phyloP scores from a whole-genome alignment of 768 basidiomycete species.

The Pulveroboletus sp. region DNA sequence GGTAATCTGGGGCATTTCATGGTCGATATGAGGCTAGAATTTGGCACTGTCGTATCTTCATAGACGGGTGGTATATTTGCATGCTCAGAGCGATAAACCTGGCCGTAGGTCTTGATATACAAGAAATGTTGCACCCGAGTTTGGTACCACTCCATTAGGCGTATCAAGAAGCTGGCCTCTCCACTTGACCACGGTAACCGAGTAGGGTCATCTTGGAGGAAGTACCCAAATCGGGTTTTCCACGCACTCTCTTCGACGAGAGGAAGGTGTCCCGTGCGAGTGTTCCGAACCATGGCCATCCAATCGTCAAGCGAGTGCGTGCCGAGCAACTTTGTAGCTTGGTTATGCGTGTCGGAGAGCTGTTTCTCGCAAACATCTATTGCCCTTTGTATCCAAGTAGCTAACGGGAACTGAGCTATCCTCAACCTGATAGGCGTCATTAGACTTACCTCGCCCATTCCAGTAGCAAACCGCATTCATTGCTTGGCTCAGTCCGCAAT shows the following conservation, averaged over 20 bases:
- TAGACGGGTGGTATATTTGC: constrained; percentile 3
- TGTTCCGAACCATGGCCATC: constrained; percentile 32
- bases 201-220: constrained; percentile 23
- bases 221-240: constrained; percentile 28
- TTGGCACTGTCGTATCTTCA: constrained; percentile 13
- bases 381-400: constrained; percentile 35
- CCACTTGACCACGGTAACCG: constrained; percentile 23
- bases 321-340: constrained; percentile 28
- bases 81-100: constrained; percentile 16
- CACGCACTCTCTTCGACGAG: constrained; percentile 27
- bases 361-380: constrained; percentile 36
- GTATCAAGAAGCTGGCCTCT: constrained; percentile 42
- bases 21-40: constrained; percentile 15
- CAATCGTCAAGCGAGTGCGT: constrained; percentile 32
- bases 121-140: constrained; percentile 39
- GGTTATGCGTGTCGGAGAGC: constrained; percentile 29
- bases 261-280: constrained; percentile 23
- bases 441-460: constrained; percentile 32
- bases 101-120: constrained; percentile 38
- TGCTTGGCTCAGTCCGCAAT: constrained; percentile 45
- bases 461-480: constrained; percentile 46
- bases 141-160: constrained; percentile 41
- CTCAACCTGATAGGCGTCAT: constrained; percentile 1
- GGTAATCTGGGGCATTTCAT: constrained; percentile 33
- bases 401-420: constrained; percentile 10